Evolutionary conservation across 345 rosid species (phyloP).

Genomic region (Eutrema japonicum): DNA sequence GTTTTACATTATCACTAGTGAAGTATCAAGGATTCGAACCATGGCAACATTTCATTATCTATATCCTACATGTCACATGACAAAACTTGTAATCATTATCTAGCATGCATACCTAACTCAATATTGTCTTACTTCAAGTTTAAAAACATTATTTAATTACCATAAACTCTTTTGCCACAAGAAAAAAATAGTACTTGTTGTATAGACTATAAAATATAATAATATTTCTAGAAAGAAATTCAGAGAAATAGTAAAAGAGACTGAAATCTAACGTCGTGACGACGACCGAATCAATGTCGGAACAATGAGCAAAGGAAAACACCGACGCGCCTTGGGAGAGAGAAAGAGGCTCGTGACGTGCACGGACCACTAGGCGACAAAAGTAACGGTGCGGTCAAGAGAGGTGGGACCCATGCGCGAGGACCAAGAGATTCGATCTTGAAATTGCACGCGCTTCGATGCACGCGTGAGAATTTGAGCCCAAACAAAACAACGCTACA

Average conservation of each 20-base stretch:
- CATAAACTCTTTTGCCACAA: neutral
- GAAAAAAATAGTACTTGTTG: neutral
- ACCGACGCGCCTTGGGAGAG: conserved; percentile 43
- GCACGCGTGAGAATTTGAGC: conserved; percentile 39
- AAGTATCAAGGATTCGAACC: too few relatives aligned
- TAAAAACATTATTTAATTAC: neutral
- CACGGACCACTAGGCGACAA: conserved; percentile 48
- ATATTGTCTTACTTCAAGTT: too few relatives aligned
- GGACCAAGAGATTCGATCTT: conserved; percentile 43
- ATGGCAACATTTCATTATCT: too few relatives aligned
- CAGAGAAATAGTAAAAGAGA: conserved; percentile 26
- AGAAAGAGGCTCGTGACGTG: conserved; percentile 39
- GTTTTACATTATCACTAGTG: too few relatives aligned
- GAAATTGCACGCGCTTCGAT: conserved; percentile 34
- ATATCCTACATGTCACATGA: too few relatives aligned
- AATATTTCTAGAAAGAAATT: conserved; percentile 28
- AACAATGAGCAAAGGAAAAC: conserved; percentile 14
- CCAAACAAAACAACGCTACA: conserved; percentile 17
- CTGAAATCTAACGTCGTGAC: conserved; percentile 20
- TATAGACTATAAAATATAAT: neutral
- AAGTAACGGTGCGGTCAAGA: conserved; percentile 43
- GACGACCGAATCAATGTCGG: conserved; percentile 48
- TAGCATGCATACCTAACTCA: too few relatives aligned
- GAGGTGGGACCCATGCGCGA: conserved; percentile 31
- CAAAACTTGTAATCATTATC: too few relatives aligned